Percentiles rank a stretch among this genome's conserved stretches.
phyloP scores from a whole-genome alignment of 2,329 filamentous ascomycete species.

The Elsinoe necatrix region DNA sequence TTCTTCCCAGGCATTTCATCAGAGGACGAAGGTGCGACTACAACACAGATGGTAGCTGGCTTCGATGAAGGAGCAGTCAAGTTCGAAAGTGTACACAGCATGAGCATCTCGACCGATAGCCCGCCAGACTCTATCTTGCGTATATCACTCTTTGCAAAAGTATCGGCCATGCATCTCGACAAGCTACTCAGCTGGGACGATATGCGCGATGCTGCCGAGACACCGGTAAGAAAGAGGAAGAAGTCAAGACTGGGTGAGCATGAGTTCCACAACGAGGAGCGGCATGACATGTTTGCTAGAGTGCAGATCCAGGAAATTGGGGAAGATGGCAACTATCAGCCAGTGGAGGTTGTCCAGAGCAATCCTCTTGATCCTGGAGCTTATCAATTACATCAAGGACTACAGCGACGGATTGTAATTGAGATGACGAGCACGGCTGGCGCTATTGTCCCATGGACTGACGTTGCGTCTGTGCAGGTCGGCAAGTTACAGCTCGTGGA shows the following conservation, averaged over 20 bases:
- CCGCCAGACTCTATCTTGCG: constrained; percentile 67
- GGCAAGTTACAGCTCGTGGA: constrained; percentile 78
- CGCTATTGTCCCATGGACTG: constrained; percentile 79
- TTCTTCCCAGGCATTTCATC: constrained; percentile 87
- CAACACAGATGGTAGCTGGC: constrained; percentile 85
- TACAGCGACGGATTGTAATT: constrained; percentile 80
- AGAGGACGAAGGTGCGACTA: constrained; percentile 76
- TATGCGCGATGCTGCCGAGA: constrained; percentile 68
- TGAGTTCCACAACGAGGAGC: constrained; percentile 87
- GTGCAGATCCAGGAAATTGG: constrained; percentile 86
- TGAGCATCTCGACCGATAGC: constrained; percentile 80
- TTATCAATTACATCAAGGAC: constrained; percentile 89
- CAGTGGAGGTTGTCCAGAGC: constrained; percentile 84
- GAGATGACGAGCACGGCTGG: constrained; percentile 88
- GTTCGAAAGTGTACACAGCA: constrained; percentile 96
- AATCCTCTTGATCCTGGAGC: constrained; percentile 78
- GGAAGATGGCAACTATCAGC: constrained; percentile 81
- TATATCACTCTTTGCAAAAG: constrained; percentile 83
- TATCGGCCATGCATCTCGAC: constrained; percentile 89
- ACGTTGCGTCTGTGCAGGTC: constrained; percentile 66
- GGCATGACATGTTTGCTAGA: constrained; percentile 82
- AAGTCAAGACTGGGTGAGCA: constrained; percentile 72
- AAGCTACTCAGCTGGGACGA: constrained; percentile 98
- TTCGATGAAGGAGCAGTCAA: constrained; percentile 89
- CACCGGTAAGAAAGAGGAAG: constrained; percentile 49